Evolutionary conservation across 345 rosid genomes (phyloP).

Genomic region (Leavenworthia alabamica): DNA sequence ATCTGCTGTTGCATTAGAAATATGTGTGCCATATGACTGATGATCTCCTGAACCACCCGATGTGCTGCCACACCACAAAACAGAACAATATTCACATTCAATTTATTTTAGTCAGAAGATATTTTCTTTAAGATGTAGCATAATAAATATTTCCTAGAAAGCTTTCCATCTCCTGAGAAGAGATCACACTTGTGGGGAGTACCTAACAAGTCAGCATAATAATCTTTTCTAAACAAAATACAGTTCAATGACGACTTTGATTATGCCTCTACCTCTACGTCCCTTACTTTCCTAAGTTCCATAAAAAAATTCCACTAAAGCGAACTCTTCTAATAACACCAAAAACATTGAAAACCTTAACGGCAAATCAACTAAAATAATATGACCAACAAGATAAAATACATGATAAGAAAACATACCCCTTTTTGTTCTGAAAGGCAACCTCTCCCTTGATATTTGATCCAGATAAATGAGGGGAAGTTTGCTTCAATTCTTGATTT

Average conservation of each 20-base stretch:
- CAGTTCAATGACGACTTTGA: neutral
- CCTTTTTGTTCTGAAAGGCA: conserved; percentile 32
- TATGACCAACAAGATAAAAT: neutral
- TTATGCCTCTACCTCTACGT: neutral
- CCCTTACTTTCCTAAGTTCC: neutral
- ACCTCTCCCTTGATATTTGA: conserved; percentile 31
- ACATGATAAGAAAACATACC: conserved; percentile 34
- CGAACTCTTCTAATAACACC: neutral
- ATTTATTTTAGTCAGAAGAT: neutral
- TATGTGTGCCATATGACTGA: conserved; percentile 29
- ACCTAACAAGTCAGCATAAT: neutral
- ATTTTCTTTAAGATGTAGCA: neutral
- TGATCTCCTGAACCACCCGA: conserved; percentile 36
- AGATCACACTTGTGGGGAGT: neutral
- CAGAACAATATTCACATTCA: neutral
- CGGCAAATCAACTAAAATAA: neutral
- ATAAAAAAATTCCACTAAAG: neutral
- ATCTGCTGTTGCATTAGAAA: neutral
- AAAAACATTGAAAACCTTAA: neutral
- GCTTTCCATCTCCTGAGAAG: neutral
- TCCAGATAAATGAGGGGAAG: conserved; percentile 28
- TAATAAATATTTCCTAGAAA: too few species aligned
- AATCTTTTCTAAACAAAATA: neutral
- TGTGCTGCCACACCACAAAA: conserved; percentile 25
- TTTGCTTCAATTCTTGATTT: conserved; percentile 42